Base-by-base conservation (phyloP, 1,139 yeast species). In the Geotrichum carabidarum region DNA sequence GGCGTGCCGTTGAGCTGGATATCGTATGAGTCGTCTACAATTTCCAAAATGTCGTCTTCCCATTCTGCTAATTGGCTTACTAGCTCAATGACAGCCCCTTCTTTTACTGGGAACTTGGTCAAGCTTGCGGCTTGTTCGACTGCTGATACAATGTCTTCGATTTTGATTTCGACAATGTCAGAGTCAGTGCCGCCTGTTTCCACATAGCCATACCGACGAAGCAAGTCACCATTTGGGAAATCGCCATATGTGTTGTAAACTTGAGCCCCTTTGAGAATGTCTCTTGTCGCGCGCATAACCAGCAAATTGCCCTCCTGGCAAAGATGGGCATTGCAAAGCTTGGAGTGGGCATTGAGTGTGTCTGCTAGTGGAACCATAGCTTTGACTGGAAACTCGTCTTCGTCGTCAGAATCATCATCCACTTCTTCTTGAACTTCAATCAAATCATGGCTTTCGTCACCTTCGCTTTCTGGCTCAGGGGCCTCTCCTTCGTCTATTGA, bases 311-410 rank as follows among this genome's bases (percentile, higher is more conserved):
- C 63, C 15, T 65, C 63, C 50, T 64, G 62, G 63, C 69, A 63
- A 57, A 89, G 72, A 55, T 82, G 79, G 4, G 96, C 96, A 68
- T 93, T 91, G 65, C 82, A 83, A n/a, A 78, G 74, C 15, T 77
- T 76, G 0, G 96, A 85, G 65, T 90, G 93, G 0, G 97, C 91
- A 65, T 93, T 93, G 57, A 93, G 72, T 31, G 88, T 83, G 65
- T 93, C 98, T 0, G 98, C 98, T 52, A 90, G 73, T 0, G 98
- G 96, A 6, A 90, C 90, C 95, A 93, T 86, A 0, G 95, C 86
- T 66, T 93, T 91, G 59, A 79, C 73, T 54, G 77, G 78, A 2
- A 75, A 74, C 53, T 78, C 83, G 7, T 67, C 70, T 45, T 64
- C 66, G 2, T 74, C 76, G 11, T 71, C 74, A 7, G 68, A 73